Conservation (phyloP, 306 rosid species). For the Dalbergia cultrata region DNA sequence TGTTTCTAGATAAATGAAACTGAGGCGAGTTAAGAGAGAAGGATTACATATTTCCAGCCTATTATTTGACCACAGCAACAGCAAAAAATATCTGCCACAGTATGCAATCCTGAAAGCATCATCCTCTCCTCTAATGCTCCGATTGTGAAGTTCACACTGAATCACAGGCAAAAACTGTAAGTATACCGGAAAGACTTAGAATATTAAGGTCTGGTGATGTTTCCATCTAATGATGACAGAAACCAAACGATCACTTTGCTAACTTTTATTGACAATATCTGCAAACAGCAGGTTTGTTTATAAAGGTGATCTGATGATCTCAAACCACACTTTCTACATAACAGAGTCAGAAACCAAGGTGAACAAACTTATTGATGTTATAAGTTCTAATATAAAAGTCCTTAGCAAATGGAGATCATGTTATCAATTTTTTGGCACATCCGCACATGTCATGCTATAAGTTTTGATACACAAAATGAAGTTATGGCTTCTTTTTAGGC, state of each 20-base stretch:
- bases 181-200: conserved; percentile 30
- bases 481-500: background rate
- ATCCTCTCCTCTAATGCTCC: conserved; percentile 78
- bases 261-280: background rate
- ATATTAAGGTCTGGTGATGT: conserved; percentile 36
- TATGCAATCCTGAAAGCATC: conserved; percentile 89
- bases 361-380: background rate
- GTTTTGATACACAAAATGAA: conserved; percentile 30
- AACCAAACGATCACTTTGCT: conserved; percentile 4
- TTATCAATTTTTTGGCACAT: conserved; percentile 5
- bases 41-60: conserved; percentile 96
- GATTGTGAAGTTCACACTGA: conserved; percentile 70
- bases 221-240: conserved; percentile 30
- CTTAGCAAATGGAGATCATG: conserved; percentile 9
- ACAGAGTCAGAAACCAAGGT: background rate
- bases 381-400: background rate
- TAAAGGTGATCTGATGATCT: conserved; percentile 29
- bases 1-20: conserved; percentile 24
- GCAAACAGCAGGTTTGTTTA: conserved; percentile 15
- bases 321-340: background rate
- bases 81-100: conserved; percentile 85
- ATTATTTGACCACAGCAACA: conserved; percentile 90
- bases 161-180: conserved; percentile 28
- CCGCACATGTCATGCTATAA: background rate
- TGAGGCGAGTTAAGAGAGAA: conserved; percentile 43